These are phyloP conservation scores for Calonectria pteridis DNA, from an alignment of 2,329 filamentous ascomycete species.

Conservation along the genomic window DNA sequence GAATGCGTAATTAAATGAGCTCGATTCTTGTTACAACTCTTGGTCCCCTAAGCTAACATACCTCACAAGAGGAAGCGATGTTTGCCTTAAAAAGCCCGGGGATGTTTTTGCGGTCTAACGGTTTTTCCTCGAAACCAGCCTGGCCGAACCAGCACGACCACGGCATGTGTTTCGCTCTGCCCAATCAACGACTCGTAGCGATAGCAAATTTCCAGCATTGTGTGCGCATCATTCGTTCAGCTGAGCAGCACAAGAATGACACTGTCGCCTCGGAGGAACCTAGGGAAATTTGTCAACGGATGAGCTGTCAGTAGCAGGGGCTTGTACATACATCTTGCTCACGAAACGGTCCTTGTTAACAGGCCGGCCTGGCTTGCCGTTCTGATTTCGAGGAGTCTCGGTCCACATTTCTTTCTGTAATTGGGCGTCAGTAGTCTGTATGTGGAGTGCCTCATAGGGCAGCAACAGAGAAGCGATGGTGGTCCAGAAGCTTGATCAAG, in stretches of 20 bases:
- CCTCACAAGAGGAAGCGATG: conserved; percentile 22
- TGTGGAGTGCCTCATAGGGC: not conserved
- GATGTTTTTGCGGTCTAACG: conserved; percentile 13
- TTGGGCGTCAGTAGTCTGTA: conserved; percentile 7
- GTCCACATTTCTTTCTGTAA: conserved; percentile 25
- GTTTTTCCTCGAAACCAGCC: conserved; percentile 4
- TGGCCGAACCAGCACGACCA: not conserved
- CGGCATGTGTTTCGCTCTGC: not conserved
- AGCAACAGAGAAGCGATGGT: not conserved
- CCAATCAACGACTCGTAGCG: not conserved
- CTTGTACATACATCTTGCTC: conserved; percentile 20
- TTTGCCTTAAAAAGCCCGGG: not conserved
- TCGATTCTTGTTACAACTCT: conserved; percentile 20
- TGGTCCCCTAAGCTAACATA: conserved; percentile 24
- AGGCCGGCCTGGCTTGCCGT: conserved; percentile 24
- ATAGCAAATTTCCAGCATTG: not conserved
- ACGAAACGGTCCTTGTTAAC: conserved; percentile 26
- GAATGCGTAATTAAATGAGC: conserved; percentile 21
- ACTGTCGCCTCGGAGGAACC: conserved; percentile 24
- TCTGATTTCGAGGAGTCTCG: conserved; percentile 17
- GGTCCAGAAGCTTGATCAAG: not conserved
- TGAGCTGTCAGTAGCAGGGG: not conserved
- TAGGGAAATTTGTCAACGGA: not conserved
- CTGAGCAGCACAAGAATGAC: conserved; percentile 25
- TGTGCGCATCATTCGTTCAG: not conserved